Evolutionary conservation across 1,284 basidiomycete genomes (phyloP), one percentile per base, ranked within the genome.

Genomic region (Sparassis latifolia): DNA sequence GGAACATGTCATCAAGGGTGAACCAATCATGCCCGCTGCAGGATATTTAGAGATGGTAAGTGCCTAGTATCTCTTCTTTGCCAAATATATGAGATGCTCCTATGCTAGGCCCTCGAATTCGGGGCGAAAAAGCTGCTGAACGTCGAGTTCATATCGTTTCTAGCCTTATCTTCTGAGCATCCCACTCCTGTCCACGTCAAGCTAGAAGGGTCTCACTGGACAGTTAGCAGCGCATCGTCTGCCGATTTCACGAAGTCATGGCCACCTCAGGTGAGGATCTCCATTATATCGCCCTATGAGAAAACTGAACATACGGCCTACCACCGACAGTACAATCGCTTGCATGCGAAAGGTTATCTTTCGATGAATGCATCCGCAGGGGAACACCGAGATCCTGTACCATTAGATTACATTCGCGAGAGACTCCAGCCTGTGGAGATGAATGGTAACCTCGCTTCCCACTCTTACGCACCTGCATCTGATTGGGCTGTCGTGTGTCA

Each of bases 11-110:
- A 70, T 75, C 45, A 64, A 65, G 31, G 58, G 56, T 27, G 64
- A 74, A 45, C 66, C 73, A 0, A 74, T 76, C 48, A 68, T 77
- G 64, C 73, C 75, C 1, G 73, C 72, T 1, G 63, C 73, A 12
- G 75, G 70, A 1, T 76, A 62, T 51, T 47, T 76, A 2, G 75
- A 76, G 52, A 70, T 74, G 69, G 73, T 75, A 53, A 28, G 58
- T 27, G 4, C 35, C 5, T 40, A 29, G 5, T 12, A 28, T 10
- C 12, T 42, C 4, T 6, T 41, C 35, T 28, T 38, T 50, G 30
- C 42, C 35, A 28, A n/a, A n/a, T 30, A 33, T 37, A 20, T 20
- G 20, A 20, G 20, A 20, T 20, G 20, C 20, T 33, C 10, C 31
- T 39, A 10, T 39, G n/a, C 28, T 35, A 53, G 54, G 54, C 56